A percentile compares a stretch with the other conserved stretches of the same genome.
Conservation (phyloP, 768 basidiomycete species). For the Phanerochaete carnosa region DNA sequence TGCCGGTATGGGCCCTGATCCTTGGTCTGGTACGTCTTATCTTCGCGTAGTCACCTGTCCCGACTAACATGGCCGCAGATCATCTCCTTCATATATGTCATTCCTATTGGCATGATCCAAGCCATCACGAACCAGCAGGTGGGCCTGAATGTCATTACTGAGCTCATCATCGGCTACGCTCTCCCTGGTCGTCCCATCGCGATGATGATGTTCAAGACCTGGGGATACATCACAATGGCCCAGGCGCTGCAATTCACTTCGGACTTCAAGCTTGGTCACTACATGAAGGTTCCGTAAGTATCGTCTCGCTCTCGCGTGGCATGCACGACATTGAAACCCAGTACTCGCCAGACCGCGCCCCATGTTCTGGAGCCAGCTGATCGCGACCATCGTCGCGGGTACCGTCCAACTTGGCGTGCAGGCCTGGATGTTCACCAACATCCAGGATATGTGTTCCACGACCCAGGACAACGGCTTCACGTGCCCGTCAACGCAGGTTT, state of each 20-base stretch:
- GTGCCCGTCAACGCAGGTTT: slow-evolving; percentile 68
- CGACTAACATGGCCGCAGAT: not conserved
- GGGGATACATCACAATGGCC: slow-evolving; percentile 58
- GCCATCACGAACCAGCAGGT: slow-evolving; percentile 79
- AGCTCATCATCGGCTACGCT: slow-evolving; percentile 73
- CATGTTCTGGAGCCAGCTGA: slow-evolving; percentile 71
- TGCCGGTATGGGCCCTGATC: slow-evolving; percentile 74
- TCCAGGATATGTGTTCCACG: slow-evolving; percentile 54
- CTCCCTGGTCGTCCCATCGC: slow-evolving; percentile 77
- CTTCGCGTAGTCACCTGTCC: not conserved
- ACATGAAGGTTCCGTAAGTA: slow-evolving; percentile 55
- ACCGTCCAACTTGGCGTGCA: slow-evolving; percentile 77
- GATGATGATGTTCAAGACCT: slow-evolving; percentile 73
- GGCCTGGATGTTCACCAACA: slow-evolving; percentile 72
- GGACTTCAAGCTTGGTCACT: slow-evolving; percentile 78
- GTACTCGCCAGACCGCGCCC: slow-evolving; percentile 42
- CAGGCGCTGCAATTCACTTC: slow-evolving; percentile 66
- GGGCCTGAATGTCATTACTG: slow-evolving; percentile 62
- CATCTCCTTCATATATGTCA: slow-evolving; percentile 13
- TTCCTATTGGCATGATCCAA: slow-evolving; percentile 41
- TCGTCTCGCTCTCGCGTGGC: not conserved
- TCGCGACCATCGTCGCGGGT: slow-evolving; percentile 65
- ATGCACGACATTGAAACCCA: not conserved
- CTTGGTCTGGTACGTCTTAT: slow-evolving; percentile 51
- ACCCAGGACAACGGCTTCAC: slow-evolving; percentile 61